Evolutionary conservation across 148 eudicot species (phyloP).

Genomic region (Euryodendron excelsum): DNA sequence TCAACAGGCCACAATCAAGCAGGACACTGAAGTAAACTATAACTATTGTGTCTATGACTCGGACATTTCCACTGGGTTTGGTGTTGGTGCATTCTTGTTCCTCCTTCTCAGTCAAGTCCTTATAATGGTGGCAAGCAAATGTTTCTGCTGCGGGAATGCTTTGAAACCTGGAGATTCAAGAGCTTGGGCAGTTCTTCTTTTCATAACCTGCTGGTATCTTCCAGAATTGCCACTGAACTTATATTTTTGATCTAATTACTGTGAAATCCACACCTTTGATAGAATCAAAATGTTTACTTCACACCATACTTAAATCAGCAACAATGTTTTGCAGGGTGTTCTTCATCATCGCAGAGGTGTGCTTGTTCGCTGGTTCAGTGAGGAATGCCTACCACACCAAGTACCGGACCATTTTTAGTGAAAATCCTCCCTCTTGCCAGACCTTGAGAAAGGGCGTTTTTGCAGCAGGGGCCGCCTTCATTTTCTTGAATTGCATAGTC

Average conservation of each 20-base stretch:
- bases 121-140: slow-evolving; percentile 65
- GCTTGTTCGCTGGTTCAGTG: slow-evolving; percentile 78
- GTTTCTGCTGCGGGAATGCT: slow-evolving; percentile 88
- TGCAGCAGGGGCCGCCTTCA: slow-evolving; percentile 88
- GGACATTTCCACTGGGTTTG: slow-evolving; percentile 79
- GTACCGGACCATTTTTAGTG: slow-evolving; percentile 41
- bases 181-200: slow-evolving; percentile 76
- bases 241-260: neutral
- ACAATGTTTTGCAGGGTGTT: slow-evolving; percentile 10
- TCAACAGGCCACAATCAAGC: slow-evolving; percentile 42
- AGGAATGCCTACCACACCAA: slow-evolving; percentile 48
- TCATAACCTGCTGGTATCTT: slow-evolving; percentile 86
- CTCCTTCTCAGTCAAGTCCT: slow-evolving; percentile 66
- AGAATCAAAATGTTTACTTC: neutral
- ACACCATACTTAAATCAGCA: neutral
- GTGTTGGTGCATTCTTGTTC: slow-evolving; percentile 78
- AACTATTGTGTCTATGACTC: slow-evolving; percentile 70
- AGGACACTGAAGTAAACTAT: slow-evolving; percentile 44
- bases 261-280: neutral
- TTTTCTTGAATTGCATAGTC: slow-evolving; percentile 60
- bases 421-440: slow-evolving; percentile 59
- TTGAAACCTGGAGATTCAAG: slow-evolving; percentile 69
- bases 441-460: slow-evolving; percentile 89
- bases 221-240: neutral
- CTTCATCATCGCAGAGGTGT: slow-evolving; percentile 22